These are phyloP conservation scores for Globisporangium irregulare DNA, from an alignment of 352 stramenopile genomes.

Conservation along the genomic window DNA sequence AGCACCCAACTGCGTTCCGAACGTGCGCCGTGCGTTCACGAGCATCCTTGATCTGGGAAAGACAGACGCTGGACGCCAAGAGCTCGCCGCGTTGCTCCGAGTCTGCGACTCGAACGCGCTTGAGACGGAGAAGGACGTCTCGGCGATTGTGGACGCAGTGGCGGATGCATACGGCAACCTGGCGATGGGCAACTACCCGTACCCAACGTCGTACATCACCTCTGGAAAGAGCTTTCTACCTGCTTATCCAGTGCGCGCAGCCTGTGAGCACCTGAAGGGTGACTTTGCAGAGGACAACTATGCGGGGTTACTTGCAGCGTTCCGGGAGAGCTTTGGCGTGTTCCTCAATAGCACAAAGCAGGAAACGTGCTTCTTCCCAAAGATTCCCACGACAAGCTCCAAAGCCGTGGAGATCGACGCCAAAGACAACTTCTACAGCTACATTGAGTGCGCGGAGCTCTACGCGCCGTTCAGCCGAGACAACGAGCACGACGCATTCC, in stretches of 20 bases:
- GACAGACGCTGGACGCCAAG: constrained; percentile 20
- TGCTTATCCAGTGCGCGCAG: constrained; percentile 33
- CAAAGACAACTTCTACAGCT: constrained; percentile 31
- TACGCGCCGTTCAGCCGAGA: constrained; percentile 46
- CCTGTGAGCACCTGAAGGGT: constrained; percentile 29
- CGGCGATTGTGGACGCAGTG: constrained; percentile 7
- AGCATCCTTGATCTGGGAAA: constrained; percentile 16
- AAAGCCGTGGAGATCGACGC: constrained; percentile 34
- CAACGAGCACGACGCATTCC: constrained; percentile 39
- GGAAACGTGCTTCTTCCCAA: constrained; percentile 33
- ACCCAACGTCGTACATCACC: constrained; percentile 50
- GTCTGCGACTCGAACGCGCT: constrained; percentile 28
- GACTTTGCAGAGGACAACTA: constrained; percentile 24
- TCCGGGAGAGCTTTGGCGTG: constrained; percentile 39
- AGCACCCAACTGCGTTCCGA: constrained; percentile 33
- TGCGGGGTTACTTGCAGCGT: constrained; percentile 23
- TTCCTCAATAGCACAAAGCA: constrained; percentile 46
- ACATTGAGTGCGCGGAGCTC: constrained; percentile 47
- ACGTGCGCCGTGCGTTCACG: constrained; percentile 26
- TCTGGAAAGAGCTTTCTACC: constrained; percentile 34
- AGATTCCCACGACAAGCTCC: neutral
- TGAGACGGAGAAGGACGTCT: constrained; percentile 23
- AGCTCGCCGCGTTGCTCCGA: constrained; percentile 25
- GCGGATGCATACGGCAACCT: constrained; percentile 29
- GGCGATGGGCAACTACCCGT: constrained; percentile 50